Conservation (phyloP, 2,329 filamentous ascomycete species). For the Cladophialophora exuberans region DNA sequence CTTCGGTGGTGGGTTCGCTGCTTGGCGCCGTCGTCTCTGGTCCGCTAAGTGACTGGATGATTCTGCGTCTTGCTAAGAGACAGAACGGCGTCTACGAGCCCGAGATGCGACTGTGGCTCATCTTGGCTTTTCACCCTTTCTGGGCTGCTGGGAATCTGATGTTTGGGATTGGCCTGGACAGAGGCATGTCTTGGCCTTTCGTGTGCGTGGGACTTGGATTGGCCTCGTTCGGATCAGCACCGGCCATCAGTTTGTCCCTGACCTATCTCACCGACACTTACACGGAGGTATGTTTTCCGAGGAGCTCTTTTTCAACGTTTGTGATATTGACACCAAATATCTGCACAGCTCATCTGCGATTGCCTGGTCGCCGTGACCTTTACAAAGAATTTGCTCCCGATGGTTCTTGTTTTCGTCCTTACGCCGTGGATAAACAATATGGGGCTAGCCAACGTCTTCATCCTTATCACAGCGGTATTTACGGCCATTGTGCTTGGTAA, state of each 20-base stretch:
- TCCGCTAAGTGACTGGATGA: constrained; percentile 43
- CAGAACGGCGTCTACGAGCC: constrained; percentile 54
- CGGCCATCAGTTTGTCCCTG: constrained; percentile 32
- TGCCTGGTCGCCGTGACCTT: constrained; percentile 50
- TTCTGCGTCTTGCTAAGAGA: constrained; percentile 46
- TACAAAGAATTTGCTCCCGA: constrained; percentile 47
- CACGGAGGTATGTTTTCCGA: constrained; percentile 31
- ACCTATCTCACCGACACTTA: constrained; percentile 38
- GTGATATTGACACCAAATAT: not conserved
- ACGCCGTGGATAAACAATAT: constrained; percentile 44
- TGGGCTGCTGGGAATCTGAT: constrained; percentile 42
- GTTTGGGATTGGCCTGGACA: constrained; percentile 43
- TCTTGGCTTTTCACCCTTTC: constrained; percentile 28
- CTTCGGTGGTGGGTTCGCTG: constrained; percentile 44
- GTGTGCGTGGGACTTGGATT: constrained; percentile 32
- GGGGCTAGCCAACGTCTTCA: constrained; percentile 45
- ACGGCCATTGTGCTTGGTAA: constrained; percentile 36
- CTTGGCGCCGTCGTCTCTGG: constrained; percentile 47
- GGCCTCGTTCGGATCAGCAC: constrained; percentile 24
- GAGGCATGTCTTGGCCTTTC: constrained; percentile 35
- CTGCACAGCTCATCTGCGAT: constrained; percentile 49
- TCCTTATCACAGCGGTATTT: constrained; percentile 42
- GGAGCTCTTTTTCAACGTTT: not conserved
- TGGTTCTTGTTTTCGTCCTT: constrained; percentile 50
- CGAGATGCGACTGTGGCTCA: constrained; percentile 51